phyloP scores from a whole-genome alignment of 129 eudicot genomes.

The Oenanthe sinensis region DNA sequence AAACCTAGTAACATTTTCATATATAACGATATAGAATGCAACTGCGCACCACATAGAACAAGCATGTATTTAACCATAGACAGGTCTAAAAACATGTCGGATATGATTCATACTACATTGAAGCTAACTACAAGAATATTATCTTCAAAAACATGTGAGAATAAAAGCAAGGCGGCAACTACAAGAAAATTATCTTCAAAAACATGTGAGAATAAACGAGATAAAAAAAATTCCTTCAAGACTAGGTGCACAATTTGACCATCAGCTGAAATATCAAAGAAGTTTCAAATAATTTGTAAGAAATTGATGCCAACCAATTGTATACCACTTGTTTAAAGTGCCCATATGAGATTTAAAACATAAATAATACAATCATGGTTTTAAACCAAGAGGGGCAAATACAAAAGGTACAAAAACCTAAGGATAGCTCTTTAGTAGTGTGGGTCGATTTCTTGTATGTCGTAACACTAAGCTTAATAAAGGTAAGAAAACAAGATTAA shows the following conservation, averaged over 20 bases:
- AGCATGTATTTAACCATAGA: background rate
- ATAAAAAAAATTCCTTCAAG: background rate
- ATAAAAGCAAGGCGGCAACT: background rate
- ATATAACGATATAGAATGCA: background rate
- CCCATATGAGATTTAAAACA: background rate
- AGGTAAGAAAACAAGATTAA: no score
- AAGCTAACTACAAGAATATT: no score
- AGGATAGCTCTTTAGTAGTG: background rate
- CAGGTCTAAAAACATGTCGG: background rate
- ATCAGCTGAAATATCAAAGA: background rate
- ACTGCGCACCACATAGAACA: background rate
- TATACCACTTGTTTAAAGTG: background rate
- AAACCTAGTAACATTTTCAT: background rate
- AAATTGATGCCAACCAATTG: background rate
- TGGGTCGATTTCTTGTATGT: background rate
- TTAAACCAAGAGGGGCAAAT: background rate
- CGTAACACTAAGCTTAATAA: background rate
- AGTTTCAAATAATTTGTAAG: background rate
- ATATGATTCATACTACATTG: background rate
- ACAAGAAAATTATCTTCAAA: background rate
- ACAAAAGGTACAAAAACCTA: background rate
- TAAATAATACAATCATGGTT: background rate
- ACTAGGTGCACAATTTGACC: background rate
- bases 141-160: background rate
- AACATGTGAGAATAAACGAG: background rate